phyloP scores from a whole-genome alignment of 257 asterid species.

The Jacaranda mimosifolia region DNA sequence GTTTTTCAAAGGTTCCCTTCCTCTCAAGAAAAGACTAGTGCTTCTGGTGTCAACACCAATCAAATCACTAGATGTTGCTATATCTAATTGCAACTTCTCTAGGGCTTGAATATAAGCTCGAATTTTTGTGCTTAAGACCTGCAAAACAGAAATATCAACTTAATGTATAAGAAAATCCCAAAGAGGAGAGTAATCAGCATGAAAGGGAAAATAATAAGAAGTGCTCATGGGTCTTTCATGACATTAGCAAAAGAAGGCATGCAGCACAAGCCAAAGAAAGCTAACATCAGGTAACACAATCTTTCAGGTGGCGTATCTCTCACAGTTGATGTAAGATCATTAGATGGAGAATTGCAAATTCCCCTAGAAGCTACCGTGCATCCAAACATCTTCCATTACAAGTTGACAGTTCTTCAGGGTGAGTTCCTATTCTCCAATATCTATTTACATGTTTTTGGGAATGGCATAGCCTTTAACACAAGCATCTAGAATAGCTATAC shows the following conservation, averaged over 20 bases:
- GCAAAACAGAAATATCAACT: slow-evolving; percentile 42
- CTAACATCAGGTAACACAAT: slow-evolving; percentile 27
- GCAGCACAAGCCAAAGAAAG: slow-evolving; percentile 27
- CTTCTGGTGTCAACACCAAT: slow-evolving; percentile 98
- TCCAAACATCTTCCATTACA: not conserved
- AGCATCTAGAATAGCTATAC: slow-evolving; percentile 23
- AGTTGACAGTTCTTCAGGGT: slow-evolving; percentile 14
- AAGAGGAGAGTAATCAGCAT: slow-evolving; percentile 5
- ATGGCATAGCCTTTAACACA: slow-evolving; percentile 22
- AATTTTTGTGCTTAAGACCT: slow-evolving; percentile 93
- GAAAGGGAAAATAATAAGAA: not conserved
- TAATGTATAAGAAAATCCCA: slow-evolving; percentile 21
- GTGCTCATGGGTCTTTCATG: slow-evolving; percentile 21
- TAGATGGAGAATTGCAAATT: not conserved
- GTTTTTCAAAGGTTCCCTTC: slow-evolving; percentile 98
- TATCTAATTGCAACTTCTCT: slow-evolving; percentile 97
- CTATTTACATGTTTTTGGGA: not conserved
- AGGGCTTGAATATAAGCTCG: slow-evolving; percentile 98
- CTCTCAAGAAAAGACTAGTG: slow-evolving; percentile 88
- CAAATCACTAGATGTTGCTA: slow-evolving; percentile 95
- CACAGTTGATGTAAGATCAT: slow-evolving; percentile 18
- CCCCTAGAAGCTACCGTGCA: slow-evolving; percentile 1
- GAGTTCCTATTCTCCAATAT: slow-evolving; percentile 23
- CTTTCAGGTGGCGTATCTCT: slow-evolving; percentile 8
- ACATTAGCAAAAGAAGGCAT: slow-evolving; percentile 23